Conservation (phyloP, 495 filamentous ascomycete species). For the Oleoguttula mirabilis region DNA sequence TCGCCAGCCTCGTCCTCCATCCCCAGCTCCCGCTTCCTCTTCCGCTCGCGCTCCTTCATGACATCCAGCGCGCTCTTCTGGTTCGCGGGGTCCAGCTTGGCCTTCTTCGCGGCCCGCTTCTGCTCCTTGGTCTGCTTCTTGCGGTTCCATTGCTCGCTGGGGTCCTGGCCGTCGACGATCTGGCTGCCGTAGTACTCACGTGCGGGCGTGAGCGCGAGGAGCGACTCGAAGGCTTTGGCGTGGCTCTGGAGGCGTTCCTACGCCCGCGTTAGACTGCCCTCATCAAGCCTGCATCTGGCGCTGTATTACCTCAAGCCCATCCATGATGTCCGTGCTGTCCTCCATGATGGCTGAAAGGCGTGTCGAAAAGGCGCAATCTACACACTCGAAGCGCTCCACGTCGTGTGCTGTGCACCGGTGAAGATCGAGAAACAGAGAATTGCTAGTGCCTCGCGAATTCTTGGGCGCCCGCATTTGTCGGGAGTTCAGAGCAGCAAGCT, state of each 20-base stretch:
- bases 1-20: constrained; percentile 25
- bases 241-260: constrained; percentile 83
- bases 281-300: no score
- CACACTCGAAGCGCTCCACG: no score
- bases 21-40: constrained; percentile 32
- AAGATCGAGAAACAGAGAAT: no score
- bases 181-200: constrained; percentile 66
- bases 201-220: constrained; percentile 85
- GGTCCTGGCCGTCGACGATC: constrained; percentile 15
- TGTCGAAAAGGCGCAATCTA: no score
- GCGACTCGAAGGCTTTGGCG: constrained; percentile 75
- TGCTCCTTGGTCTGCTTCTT: constrained; percentile 36
- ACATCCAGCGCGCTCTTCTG: constrained; percentile 59
- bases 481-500: no score
- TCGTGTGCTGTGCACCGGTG: no score
- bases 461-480: no score
- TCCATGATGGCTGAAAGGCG: no score
- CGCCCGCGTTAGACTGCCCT: no score
- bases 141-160: constrained; percentile 32
- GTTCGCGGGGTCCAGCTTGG: constrained; percentile 64
- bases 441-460: no score
- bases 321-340: no score
- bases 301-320: no score
- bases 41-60: constrained; percentile 30
- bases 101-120: constrained; percentile 34